Evolutionary conservation across 2,329 filamentous ascomycete species (phyloP).

Genomic region (Emydomyces testavorans): DNA sequence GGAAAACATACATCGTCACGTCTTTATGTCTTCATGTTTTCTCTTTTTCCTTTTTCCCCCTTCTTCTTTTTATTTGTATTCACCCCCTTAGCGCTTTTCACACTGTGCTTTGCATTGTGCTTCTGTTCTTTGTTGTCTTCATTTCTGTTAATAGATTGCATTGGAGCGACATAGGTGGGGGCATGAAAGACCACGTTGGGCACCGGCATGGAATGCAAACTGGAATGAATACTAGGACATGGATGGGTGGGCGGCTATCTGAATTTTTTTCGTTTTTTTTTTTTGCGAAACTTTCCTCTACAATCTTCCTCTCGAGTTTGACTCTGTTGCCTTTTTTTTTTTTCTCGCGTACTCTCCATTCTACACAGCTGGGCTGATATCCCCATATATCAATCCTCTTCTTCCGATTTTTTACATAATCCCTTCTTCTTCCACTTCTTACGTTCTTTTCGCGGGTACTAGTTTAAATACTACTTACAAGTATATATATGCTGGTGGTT

Average conservation of each 20-base stretch:
- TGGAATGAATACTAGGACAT: conserved; percentile 10
- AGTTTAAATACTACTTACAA: too few species aligned
- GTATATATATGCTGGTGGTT: too few species aligned
- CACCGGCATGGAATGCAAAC: conserved; percentile 10
- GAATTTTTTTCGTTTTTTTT: conserved; percentile 12
- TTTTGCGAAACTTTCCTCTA: conserved; percentile 10
- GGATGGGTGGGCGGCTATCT: conserved; percentile 18
- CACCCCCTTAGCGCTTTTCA: background rate
- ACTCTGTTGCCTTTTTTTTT: conserved; percentile 10
- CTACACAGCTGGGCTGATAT: too few species aligned
- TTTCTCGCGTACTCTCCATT: too few species aligned
- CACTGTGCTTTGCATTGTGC: background rate
- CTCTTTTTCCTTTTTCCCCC: background rate
- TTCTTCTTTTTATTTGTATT: background rate
- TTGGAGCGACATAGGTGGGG: conserved; percentile 10
- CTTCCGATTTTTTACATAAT: too few species aligned
- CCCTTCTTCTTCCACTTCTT: too few species aligned
- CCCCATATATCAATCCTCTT: too few species aligned
- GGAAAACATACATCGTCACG: background rate
- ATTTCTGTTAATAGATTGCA: conserved; percentile 12
- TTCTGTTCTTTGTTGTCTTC: background rate
- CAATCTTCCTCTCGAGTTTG: conserved; percentile 3
- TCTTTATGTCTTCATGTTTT: background rate
- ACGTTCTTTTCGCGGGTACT: too few species aligned
- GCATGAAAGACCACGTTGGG: conserved; percentile 11